Conservation (phyloP, 768 basidiomycete genomes). For the Lyophyllum shimeji region DNA sequence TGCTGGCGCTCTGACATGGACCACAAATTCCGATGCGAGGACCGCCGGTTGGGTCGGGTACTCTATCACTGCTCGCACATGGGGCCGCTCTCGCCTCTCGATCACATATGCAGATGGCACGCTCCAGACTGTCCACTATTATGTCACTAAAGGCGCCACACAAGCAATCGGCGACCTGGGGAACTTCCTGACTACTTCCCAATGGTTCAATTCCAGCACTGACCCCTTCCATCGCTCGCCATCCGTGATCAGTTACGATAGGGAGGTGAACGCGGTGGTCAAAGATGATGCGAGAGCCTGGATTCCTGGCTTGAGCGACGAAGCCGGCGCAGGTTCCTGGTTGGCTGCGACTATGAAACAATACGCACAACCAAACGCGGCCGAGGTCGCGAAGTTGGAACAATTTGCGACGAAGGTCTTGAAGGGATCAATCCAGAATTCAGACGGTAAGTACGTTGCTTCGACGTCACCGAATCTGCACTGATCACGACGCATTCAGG, state of each 20-base stretch:
- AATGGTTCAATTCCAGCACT: conserved; percentile 49
- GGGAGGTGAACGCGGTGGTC: conserved; percentile 47
- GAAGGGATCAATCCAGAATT: conserved; percentile 51
- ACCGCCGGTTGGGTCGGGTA: conserved; percentile 46
- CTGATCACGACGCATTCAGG: conserved; percentile 24
- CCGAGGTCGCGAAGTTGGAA: conserved; percentile 54
- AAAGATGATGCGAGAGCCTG: conserved; percentile 53
- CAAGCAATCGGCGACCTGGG: conserved; percentile 48
- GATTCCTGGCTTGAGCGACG: conserved; percentile 61
- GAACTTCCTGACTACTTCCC: conserved; percentile 50
- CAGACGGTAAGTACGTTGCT: conserved; percentile 32
- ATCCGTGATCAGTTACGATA: conserved; percentile 54
- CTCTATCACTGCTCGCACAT: conserved; percentile 40
- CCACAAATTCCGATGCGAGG: conserved; percentile 40
- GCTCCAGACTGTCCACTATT: conserved; percentile 53
- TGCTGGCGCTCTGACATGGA: conserved; percentile 45
- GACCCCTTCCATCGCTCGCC: conserved; percentile 57
- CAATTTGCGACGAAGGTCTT: conserved; percentile 45
- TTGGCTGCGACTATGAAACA: conserved; percentile 57
- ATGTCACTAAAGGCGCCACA: conserved; percentile 45
- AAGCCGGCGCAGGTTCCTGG: conserved; percentile 62
- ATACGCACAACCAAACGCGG: conserved; percentile 50
- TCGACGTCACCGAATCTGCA: background rate
- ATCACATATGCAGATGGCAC: conserved; percentile 51
- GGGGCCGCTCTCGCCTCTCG: conserved; percentile 50